Base-by-base conservation (phyloP, 1,284 basidiomycete species). In the Cutaneotrichosporon spelunceum region DNA sequence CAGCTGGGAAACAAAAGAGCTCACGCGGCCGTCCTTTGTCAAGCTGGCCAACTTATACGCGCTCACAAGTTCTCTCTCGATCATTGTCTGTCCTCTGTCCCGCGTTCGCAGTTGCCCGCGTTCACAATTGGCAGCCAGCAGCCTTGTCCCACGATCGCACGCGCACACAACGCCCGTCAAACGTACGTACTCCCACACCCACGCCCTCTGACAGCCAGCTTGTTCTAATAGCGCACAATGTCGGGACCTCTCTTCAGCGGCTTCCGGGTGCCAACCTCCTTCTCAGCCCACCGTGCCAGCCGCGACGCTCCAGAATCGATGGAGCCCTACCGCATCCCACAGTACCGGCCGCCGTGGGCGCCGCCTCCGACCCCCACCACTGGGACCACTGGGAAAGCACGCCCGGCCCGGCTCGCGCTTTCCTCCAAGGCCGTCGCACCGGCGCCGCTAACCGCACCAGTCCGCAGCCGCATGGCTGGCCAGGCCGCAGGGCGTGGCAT, bases 401-500 rank as follows among this genome's bases (percentile, higher is more conserved):
- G 36, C 5, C 57, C 57, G 10, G 56, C 53, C 29, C 49, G 26
- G 7, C 55, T 50, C 21, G n/a, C 53, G 14, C 24, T 57, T n/a
- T 21, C 19, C 10, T 19, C 14, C n/a, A 4, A 56, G 47, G n/a
- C 53, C 8, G 60, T 34, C 49, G 23, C 14, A 14, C 29, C 21
- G 3, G 30, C 45, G 1, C 61, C 24, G 8, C 23, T 23, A 10
- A 56, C 67, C 3, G 63, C 65, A 9, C 60, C 66, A 9, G 54
- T 56, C 9, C 59, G 33, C 23, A 14, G 64, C 11, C 64, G 68
- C n/a, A 64, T 70, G 19, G 53, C 72, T 1, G 57, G 30, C 21
- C 66, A 66, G n/a, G 69, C 70, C 16, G 66, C 68, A 6, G 57
- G 65, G 2, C 54, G 66, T 24, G 71, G 71, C 11, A 53, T 72